Base-by-base conservation (phyloP, 2,329 filamentous ascomycete genomes). In the Colletotrichum salicis region DNA sequence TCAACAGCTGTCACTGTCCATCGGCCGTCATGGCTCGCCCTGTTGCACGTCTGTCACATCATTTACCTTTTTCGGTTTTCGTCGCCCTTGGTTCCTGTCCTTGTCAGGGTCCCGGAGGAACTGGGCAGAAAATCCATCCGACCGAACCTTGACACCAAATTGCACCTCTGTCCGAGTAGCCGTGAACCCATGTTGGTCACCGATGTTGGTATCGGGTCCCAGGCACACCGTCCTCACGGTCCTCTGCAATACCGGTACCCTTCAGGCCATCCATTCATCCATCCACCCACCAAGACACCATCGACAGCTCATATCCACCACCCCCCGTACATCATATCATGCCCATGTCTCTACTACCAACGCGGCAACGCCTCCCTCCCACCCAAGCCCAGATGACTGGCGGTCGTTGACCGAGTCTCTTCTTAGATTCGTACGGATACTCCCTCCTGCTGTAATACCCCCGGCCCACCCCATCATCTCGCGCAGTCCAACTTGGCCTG, bases 401-500 rank as follows among this genome's bases (percentile, higher is more conserved):
- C 69, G 69, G 65, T 33, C 55, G 56, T 69, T 69, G 69, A 71
- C 69, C 69, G 69, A 71, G 65, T 54, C 63, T 69, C 58, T 60
- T 45, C 33, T 64, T 59, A 52, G 54, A 60, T 65, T 69, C 19
- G 55, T 54, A 71, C 69, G n/a, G 41, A n/a, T 48, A 48, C 41
- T 48, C 41, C 41, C 41, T 48, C 19, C 19, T 71, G 57, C 68
- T 61, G 64, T 65, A 64, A 41, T 41, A 19, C 31, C 69, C 64
- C 65, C 52, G 59, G 52, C 51, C 35, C 69, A 71, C 58, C 65
- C 69, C 69, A 35, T 71, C 69, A 64, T 69, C 65, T 70, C 65
- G 58, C 59, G 41, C 59, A 55, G 59, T 65, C 65, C 64, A 64
- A 60, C 59, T 59, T 60, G 54, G 65, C 55, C 54, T 59, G 69